A percentile compares a stretch with the other conserved stretches of the same genome.
Evolutionary conservation across 306 rosid genomes (phyloP).

Genomic region (Vigna hirtella): DNA sequence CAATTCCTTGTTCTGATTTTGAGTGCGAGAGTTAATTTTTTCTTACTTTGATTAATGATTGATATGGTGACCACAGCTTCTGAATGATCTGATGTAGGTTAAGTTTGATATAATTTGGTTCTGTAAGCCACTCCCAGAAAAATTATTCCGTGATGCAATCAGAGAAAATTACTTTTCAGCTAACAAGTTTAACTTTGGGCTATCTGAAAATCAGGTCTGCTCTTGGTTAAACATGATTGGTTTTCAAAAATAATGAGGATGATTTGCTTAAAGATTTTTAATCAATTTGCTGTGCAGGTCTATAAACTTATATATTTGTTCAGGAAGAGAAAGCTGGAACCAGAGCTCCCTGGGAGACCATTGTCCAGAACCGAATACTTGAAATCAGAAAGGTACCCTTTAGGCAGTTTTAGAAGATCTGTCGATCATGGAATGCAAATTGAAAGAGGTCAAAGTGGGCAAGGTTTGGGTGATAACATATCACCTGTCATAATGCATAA

Average conservation of each 20-base stretch:
- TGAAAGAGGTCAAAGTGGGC: conserved; percentile 34
- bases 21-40: conserved; percentile 5
- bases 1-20: conserved; percentile 32
- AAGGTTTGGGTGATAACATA: conserved; percentile 16
- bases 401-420: conserved; percentile 37
- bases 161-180: conserved; percentile 60
- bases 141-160: conserved; percentile 55
- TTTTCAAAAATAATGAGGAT: conserved; percentile 14
- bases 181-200: conserved; percentile 64
- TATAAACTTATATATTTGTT: conserved; percentile 55
- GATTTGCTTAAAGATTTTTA: not conserved
- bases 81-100: conserved; percentile 50
- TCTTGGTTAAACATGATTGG: conserved; percentile 30
- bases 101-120: conserved; percentile 56
- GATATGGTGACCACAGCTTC: conserved; percentile 12
- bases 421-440: conserved; percentile 37
- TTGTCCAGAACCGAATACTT: conserved; percentile 18
- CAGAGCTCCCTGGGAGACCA: conserved; percentile 30
- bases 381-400: conserved; percentile 30
- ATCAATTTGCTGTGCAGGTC: conserved; percentile 53
- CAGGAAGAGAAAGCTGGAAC: conserved; percentile 43
- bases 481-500: conserved; percentile 28
- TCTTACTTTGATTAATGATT: conserved; percentile 1
- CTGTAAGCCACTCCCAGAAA: conserved; percentile 65
- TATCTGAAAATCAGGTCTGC: conserved; percentile 69